These are phyloP conservation scores for Elymus sibiricus DNA, from an alignment of 176 grass and related monocot species.

Conservation along the genomic window DNA sequence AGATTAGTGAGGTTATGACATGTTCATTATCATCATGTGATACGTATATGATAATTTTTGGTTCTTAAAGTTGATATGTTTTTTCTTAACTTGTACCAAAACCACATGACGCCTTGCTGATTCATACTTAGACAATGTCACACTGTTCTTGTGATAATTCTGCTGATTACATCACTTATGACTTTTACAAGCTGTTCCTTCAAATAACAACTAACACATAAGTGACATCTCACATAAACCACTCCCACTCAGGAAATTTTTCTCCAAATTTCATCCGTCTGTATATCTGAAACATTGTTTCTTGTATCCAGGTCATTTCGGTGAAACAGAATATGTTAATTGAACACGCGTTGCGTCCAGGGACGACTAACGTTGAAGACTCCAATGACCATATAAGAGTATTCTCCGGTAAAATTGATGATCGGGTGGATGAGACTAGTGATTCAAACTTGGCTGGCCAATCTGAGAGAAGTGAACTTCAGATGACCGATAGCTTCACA, in stretches of 20 bases:
- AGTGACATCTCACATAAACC: background rate
- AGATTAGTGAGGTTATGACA: conserved; percentile 72
- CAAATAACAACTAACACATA: background rate
- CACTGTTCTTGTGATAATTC: background rate
- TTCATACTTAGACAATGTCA: background rate
- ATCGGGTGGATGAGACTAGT: background rate
- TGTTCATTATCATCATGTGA: background rate
- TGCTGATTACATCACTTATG: background rate
- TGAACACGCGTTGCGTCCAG: conserved; percentile 43
- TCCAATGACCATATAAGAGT: conserved; percentile 37
- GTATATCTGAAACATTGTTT: conserved; percentile 20
- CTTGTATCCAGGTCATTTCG: conserved; percentile 70
- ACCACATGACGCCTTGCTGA: background rate
- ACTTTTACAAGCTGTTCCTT: background rate
- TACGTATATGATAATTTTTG: background rate
- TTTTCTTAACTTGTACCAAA: background rate
- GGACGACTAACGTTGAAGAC: conserved; percentile 2
- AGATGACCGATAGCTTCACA: background rate
- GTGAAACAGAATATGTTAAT: conserved; percentile 90
- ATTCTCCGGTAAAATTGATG: conserved; percentile 36
- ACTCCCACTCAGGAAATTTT: background rate
- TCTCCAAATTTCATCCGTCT: background rate
- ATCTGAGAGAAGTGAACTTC: conserved; percentile 10
- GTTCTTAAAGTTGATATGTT: background rate
- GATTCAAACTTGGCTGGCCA: background rate